Evolutionary conservation across 2,329 filamentous ascomycete species (phyloP).

Genomic region (Colletotrichum tropicicola): DNA sequence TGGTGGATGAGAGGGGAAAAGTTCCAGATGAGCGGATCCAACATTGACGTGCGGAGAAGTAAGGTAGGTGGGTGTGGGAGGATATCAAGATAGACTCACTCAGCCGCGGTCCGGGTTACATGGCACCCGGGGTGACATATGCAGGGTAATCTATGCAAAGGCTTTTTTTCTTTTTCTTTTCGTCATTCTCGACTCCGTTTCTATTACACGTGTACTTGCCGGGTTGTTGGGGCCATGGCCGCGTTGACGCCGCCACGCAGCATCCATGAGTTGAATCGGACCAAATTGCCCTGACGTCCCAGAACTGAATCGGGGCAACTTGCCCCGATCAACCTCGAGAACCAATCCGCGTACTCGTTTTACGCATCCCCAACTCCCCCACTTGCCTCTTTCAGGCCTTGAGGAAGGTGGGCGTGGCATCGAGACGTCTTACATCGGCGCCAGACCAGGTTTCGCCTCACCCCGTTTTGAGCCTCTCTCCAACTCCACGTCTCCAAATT

Average conservation of each 20-base stretch:
- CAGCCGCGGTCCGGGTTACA: too few relatives aligned
- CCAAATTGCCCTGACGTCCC: neutral
- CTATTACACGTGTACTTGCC: too few relatives aligned
- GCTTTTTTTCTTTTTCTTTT: too few relatives aligned
- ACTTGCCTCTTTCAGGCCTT: neutral
- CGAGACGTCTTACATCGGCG: conserved; percentile 1
- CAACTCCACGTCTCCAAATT: conserved; percentile 11
- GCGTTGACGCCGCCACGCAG: neutral
- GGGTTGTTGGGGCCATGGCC: conserved; percentile 7
- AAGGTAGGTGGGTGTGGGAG: too few relatives aligned
- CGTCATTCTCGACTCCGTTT: too few relatives aligned
- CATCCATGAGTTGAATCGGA: neutral
- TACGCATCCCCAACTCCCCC: neutral
- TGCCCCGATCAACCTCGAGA: neutral
- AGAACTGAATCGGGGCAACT: neutral
- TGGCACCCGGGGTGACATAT: too few relatives aligned
- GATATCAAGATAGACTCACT: too few relatives aligned
- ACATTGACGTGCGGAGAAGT: too few relatives aligned
- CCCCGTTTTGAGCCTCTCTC: neutral
- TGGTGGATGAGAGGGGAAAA: too few relatives aligned
- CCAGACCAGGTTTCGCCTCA: neutral
- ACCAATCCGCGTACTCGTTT: neutral
- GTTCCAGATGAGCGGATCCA: too few relatives aligned
- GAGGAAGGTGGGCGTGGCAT: neutral
- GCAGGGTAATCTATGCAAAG: too few relatives aligned